Evolutionary conservation across 2,329 filamentous ascomycete species (phyloP), one percentile per base, ranked within the genome.

Genomic region (Hymenoscyphus fructigenus): DNA sequence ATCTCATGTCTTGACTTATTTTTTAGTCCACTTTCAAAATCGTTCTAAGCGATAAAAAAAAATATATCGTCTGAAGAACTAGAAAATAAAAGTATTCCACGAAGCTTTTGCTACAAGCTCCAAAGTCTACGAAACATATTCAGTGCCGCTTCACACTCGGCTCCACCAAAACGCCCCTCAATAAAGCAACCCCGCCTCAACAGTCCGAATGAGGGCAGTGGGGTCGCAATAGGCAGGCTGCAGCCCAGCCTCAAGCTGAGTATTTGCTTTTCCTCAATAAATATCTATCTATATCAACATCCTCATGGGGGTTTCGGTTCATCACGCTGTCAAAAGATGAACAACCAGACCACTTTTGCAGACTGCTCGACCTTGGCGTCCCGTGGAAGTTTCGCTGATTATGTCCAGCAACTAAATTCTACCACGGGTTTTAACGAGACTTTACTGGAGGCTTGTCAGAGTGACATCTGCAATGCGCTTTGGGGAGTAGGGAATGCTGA

Each of bases 401-500:
- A 68, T 59, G 47, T 68, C 9, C 59, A 68, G 32, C 3, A 47
- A 20, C 32, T 68, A 20, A 61, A 66, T n/a, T 15, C 56, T 23
- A 62, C 59, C 1, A 67, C 66, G 1, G 41, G n/a, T 9, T 67
- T 66, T 28, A 60, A 62, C 14, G 23, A 36, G 12, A 32, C 28
- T 1, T 20, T 67, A 5, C 50, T 67, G 4, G 56, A 60, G 26
- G 41, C 56, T 2, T 67, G 64, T 38, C 44, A 64, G 41, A 58
- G 61, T 44, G 56, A 66, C 3, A 67, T 67, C 14, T 67, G 64
- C 32, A 64, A 62, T 57, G 63, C 66, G 7, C 26, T 67, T 20
- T 67, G 66, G 66, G 66, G 66, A 2, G 56, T 64, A 23, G 66
- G 66, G 3, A 66, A 66, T 58, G 61, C 63, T 10, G 66, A 67